Evolutionary conservation across 331 rosid genomes (phyloP).

Genomic region (Arachis monticola): DNA sequence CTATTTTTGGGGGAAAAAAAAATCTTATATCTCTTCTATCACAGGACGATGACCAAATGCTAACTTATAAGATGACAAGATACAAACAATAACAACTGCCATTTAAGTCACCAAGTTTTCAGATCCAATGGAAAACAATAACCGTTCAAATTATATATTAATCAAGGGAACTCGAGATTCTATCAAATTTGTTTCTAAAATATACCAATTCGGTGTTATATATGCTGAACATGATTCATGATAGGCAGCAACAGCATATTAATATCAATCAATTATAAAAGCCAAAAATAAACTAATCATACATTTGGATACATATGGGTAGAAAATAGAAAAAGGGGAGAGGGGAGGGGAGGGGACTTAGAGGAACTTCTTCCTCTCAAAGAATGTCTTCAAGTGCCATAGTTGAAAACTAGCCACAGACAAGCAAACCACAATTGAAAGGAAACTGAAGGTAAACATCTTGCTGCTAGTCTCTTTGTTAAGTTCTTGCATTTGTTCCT

Average conservation of each 20-base stretch:
- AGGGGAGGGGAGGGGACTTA: conserved; percentile 34
- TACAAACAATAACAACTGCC: too few relatives aligned
- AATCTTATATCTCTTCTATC: too few relatives aligned
- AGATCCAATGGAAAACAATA: conserved; percentile 25
- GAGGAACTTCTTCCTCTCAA: conserved; percentile 92
- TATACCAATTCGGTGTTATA: conserved; percentile 16
- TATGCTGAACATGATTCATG: conserved; percentile 1
- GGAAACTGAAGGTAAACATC: conserved; percentile 80
- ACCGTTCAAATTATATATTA: not conserved
- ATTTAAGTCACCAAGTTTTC: not conserved
- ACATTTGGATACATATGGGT: conserved; percentile 33
- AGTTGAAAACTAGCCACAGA: conserved; percentile 89
- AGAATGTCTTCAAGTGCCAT: conserved; percentile 95
- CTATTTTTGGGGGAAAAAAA: too few relatives aligned
- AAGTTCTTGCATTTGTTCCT: conserved; percentile 90
- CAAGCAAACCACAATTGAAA: conserved; percentile 77
- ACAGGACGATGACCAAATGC: too few relatives aligned
- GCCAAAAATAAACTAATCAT: conserved; percentile 30
- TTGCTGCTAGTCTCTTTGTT: conserved; percentile 70
- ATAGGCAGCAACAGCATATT: not conserved
- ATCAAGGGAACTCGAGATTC: conserved; percentile 3
- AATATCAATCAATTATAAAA: conserved; percentile 17
- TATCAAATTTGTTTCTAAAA: conserved; percentile 18
- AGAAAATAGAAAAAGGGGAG: not conserved
- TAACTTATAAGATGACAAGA: too few relatives aligned